Base-by-base conservation (phyloP, 2,329 filamentous ascomycete species). In the Exophiala calicioides region DNA sequence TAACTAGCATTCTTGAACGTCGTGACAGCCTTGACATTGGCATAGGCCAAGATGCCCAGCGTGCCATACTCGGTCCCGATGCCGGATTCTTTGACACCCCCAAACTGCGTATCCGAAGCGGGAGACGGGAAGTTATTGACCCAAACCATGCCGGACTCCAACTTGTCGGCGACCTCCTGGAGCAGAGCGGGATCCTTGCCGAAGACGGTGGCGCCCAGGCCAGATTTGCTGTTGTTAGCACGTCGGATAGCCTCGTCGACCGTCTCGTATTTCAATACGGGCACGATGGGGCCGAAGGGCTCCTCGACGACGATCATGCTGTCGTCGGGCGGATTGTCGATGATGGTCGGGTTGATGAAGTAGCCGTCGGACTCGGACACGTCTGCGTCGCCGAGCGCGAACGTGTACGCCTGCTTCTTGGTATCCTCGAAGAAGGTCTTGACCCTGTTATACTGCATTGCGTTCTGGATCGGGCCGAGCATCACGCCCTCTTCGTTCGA, bases 21-120 rank as follows among this genome's bases (percentile, higher is more conserved):
- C 12, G 36, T 36, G 10, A 50, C 39, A 8, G 47, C 36, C 47
- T 50, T 50, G 27, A 38, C 37, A 34, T 50, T 50, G 8, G 47
- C 42, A 38, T 45, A 50, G 5, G 47, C 41, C 36, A 50, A 29
- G 15, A 50, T 26, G 9, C 47, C 47, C 26, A 46, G 9, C 4
- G 42, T 50, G 6, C 47, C 47, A 24, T 45, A 50, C 42, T 50
- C 47, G 9, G 47, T 50, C 2, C 84, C 84, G 0, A 88, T 76
- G 1, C 84, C 84, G 53, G 79, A 82, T 1, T 77, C 73, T 56
- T 81, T 80, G 23, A 78, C 69, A 1, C 83, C 81, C 18, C 84
- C 84, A 82, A 84, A 84, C 1, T 85, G 81, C 50, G 82, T 82
- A 58, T 82, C 81, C 0, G 84, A 83, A 55, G 86, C 84, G 55